Base-by-base conservation (phyloP, 2,329 filamentous ascomycete genomes). In the Aureobasidium sp. region DNA sequence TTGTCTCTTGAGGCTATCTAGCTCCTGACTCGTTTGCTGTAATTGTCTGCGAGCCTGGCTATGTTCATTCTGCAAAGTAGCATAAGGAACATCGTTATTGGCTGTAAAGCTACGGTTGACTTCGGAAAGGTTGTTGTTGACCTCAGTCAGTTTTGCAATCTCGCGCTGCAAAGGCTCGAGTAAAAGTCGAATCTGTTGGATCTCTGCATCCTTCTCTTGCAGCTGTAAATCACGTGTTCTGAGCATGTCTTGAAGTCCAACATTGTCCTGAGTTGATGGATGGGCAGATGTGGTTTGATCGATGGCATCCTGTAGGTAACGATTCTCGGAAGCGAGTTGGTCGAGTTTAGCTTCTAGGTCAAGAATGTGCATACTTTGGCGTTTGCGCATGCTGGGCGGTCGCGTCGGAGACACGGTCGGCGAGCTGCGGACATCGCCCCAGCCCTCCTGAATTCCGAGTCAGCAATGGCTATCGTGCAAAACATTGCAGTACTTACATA, bases 291-390 rank as follows among this genome's bases (percentile, higher is more conserved):
- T 63, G 32, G 61, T 63, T 39, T 52, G 53, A n/a, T 37, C 59
- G 64, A 64, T 64, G 9, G 89, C 87, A 53, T 92, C 87, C 68
- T 85, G 82, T 32, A 99, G 85, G 65, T 85, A 79, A 62, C 87
- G 86, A 72, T 97, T 97, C 74, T 99, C 93, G 26, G 87, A 86
- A 44, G 88, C 80, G 66, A 99, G 81, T 74, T 93, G 88, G 68
- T 97, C 91, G 69, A 99, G 83, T 70, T 84, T 86, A 64, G 84
- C 82, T 79, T 97, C 91, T 72, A 99, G 86, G 70, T 99, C 93
- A 72, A 83, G 78, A 64, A 97, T 86, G 78, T 97, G 93, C 87
- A 97, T 93, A 82, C 93, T 97, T 77, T 96, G 94, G 72, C 93
- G 90, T 73, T 93, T 92, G 70, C 93, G 92, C 84, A 99, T 89